These are phyloP conservation scores for Acacia pycnantha DNA, from an alignment of 331 rosid genomes.

Conservation along the genomic window DNA sequence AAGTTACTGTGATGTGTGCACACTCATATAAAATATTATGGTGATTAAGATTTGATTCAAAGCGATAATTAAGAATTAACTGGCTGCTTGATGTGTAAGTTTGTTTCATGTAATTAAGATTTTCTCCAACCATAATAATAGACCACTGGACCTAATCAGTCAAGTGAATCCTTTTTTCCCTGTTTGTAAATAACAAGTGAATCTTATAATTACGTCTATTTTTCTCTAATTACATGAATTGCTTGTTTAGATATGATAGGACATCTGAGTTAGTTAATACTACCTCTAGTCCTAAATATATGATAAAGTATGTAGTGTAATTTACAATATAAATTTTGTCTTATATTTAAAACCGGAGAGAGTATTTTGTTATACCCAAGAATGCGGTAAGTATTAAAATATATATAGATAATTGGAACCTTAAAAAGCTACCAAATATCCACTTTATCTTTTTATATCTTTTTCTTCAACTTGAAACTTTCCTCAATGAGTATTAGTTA, in stretches of 20 bases:
- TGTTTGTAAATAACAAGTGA: not conserved
- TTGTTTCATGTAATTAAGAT: not conserved
- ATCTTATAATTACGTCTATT: not conserved
- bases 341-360: too few species aligned
- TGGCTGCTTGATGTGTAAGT: constrained; percentile 40
- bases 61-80: not conserved
- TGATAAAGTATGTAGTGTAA: too few species aligned
- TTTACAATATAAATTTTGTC: too few species aligned
- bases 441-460: not conserved
- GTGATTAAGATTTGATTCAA: constrained; percentile 15
- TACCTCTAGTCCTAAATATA: too few species aligned
- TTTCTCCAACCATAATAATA: not conserved
- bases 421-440: not conserved
- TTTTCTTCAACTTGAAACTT: not conserved
- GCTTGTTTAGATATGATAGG: not conserved
- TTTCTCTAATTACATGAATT: not conserved
- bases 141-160: not conserved
- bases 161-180: not conserved
- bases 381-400: constrained; percentile 13
- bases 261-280: not conserved
- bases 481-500: not conserved
- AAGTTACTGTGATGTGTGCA: not conserved
- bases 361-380: constrained; percentile 8
- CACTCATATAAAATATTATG: not conserved
- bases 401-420: constrained; percentile 14